phyloP scores from a whole-genome alignment of 768 basidiomycete species.

The Leccinum broughii region DNA sequence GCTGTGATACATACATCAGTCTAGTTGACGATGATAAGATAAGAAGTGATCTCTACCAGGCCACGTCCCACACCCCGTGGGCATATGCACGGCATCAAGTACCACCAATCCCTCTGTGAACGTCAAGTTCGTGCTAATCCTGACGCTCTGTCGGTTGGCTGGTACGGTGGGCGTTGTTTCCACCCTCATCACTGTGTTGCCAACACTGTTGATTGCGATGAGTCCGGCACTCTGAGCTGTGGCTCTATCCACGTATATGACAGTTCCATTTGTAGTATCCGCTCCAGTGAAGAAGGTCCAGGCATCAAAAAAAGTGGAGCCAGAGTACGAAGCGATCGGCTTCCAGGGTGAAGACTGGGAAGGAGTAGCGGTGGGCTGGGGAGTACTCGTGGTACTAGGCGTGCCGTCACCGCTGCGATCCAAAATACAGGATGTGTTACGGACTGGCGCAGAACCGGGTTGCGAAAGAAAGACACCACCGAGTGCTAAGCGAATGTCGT shows the following conservation, averaged over 20 bases:
- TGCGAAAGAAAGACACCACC: conserved; percentile 50
- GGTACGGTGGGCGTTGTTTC: conserved; percentile 77
- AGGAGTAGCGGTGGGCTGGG: conserved; percentile 18
- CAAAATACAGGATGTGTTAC: conserved; percentile 39
- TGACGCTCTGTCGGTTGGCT: conserved; percentile 71
- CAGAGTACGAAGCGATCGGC: conserved; percentile 57
- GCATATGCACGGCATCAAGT: conserved; percentile 87
- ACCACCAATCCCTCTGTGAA: conserved; percentile 72
- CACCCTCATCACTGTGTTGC: conserved; percentile 87
- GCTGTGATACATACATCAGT: conserved; percentile 26
- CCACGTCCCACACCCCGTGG: conserved; percentile 87
- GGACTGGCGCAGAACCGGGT: conserved; percentile 29
- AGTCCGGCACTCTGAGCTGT: conserved; percentile 64
- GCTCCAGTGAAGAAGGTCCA: conserved; percentile 68
- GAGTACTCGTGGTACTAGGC: conserved; percentile 18
- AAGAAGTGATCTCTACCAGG: conserved; percentile 41
- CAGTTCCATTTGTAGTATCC: conserved; percentile 79
- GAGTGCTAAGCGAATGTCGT: conserved; percentile 69
- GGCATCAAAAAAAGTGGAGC: conserved; percentile 75
- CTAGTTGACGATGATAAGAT: not conserved
- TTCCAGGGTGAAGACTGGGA: conserved; percentile 44
- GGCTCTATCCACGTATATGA: conserved; percentile 62
- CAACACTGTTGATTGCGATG: conserved; percentile 61
- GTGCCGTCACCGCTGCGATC: conserved; percentile 24
- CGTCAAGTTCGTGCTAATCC: conserved; percentile 63